Conservation (phyloP, 129 eudicot species). For the Chrysanthemum lavandulifolium region DNA sequence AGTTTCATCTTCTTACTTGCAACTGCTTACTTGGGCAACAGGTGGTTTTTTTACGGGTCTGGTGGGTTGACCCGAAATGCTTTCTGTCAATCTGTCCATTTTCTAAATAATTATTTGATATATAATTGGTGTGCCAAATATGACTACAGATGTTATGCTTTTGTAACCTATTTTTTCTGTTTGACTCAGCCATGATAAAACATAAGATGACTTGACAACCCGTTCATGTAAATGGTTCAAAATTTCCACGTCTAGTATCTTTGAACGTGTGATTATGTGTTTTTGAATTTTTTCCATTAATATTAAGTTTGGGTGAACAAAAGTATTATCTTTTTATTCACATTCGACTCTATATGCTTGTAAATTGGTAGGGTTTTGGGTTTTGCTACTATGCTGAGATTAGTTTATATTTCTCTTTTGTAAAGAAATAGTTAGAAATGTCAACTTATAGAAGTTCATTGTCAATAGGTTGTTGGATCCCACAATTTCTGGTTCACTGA, state of each 20-base stretch:
- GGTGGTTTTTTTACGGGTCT: neutral
- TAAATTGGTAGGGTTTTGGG: neutral
- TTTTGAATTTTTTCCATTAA: neutral
- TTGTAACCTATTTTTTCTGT: neutral
- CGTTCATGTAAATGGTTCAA: neutral
- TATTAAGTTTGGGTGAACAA: neutral
- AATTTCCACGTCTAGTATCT: neutral
- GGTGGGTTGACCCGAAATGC: neutral
- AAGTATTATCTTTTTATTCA: neutral
- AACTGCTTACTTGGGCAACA: neutral
- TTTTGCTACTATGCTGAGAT: neutral
- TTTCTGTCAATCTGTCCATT: neutral
- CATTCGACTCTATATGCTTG: neutral
- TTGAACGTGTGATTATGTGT: too few species aligned
- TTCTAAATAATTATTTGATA: neutral
- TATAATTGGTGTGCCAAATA: neutral
- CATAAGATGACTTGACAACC: constrained; percentile 1
- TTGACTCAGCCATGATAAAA: neutral
- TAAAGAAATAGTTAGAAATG: neutral
- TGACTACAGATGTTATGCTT: neutral
- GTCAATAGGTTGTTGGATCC: constrained; percentile 80
- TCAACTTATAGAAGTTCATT: neutral
- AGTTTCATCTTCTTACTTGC: constrained; percentile 15
- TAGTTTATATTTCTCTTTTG: neutral
- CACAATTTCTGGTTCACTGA: constrained; percentile 84